Evolutionary conservation across 129 eudicot species (phyloP), one percentile per base, ranked within the genome.

Genomic region (Artemisia tridentata): DNA sequence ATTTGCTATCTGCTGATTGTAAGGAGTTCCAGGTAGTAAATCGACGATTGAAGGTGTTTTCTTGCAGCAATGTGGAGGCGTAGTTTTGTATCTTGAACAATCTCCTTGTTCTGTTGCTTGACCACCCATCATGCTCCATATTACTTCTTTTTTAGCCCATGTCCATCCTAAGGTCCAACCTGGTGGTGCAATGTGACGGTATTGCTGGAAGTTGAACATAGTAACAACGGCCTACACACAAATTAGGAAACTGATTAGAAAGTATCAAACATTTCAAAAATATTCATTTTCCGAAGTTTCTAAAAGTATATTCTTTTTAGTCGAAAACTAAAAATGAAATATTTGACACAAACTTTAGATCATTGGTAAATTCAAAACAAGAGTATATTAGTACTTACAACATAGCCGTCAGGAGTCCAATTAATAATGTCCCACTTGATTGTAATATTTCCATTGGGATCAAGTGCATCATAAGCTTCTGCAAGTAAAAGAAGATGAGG

Each of bases 91-190:
- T 77, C 79, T 82, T 4, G 98, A 89, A 74, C 98, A 92, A 75
- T 92, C 98, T 60, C 98, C 98, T 80, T 92, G 98, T 21, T 89
- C 96, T 0, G 96, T 93, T 25, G 98, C 79, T 89, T 93, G 97
- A 78, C 76, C 88, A 27, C 98, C 98, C 86, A 89, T 76, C 95
- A 87, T 87, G 87, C 76, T 84, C 96, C 98, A 89, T 65, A 93
- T 93, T 51, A 93, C 91, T 81, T 93, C 98, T 45, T 93, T 89
- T 61, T 89, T 87, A 0, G 96, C 95, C 98, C 98, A 93, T 14
- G 98, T 89, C 98, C 98, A 93, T 11, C 97, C 97, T 56, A 93
- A 45, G 62, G 86, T 80, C 98, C 98, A 93, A 7, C 98, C 98
- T 0, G 98, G 98, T 3, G 96, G 85, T 75, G 87, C 80, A 59